These are phyloP conservation scores for Musa itinerans DNA, from an alignment of 176 grass and related monocot species.

Conservation along the genomic window DNA sequence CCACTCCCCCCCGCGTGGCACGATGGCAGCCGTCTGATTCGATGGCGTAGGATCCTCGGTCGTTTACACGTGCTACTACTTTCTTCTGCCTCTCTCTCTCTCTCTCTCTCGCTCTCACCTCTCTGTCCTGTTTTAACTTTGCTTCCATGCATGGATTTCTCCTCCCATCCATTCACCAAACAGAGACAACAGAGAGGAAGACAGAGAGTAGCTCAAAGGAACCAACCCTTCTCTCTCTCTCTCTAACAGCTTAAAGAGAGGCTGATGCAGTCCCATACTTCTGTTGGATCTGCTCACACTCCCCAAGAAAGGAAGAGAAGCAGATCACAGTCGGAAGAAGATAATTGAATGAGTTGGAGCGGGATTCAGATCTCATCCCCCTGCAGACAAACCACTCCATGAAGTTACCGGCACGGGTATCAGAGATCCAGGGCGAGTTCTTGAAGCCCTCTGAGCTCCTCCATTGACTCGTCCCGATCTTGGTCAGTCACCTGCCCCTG, in stretches of 20 bases:
- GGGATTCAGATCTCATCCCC: neutral
- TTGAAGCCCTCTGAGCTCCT: neutral
- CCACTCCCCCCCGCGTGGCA: neutral
- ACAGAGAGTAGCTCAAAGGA: neutral
- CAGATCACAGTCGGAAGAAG: neutral
- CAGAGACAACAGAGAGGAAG: neutral
- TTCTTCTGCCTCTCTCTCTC: neutral
- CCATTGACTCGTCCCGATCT: neutral
- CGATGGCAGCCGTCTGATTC: neutral
- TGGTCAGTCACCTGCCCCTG: neutral
- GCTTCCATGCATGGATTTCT: constrained; percentile 26
- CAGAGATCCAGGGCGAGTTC: neutral
- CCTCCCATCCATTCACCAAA: constrained; percentile 7
- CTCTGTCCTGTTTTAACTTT: constrained; percentile 16
- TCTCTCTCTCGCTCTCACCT: neutral
- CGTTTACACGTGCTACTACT: constrained; percentile 10
- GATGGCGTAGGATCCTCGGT: constrained; percentile 9
- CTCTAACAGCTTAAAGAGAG: neutral
- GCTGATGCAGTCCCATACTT: neutral
- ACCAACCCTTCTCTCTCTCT: neutral
- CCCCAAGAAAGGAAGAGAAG: neutral
- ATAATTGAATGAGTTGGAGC: neutral
- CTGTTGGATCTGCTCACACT: neutral
- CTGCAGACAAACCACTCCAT: neutral
- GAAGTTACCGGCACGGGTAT: neutral